Evolutionary conservation across 73 alveolate species (phyloP).

Genomic region (Loxodes magnus): DNA sequence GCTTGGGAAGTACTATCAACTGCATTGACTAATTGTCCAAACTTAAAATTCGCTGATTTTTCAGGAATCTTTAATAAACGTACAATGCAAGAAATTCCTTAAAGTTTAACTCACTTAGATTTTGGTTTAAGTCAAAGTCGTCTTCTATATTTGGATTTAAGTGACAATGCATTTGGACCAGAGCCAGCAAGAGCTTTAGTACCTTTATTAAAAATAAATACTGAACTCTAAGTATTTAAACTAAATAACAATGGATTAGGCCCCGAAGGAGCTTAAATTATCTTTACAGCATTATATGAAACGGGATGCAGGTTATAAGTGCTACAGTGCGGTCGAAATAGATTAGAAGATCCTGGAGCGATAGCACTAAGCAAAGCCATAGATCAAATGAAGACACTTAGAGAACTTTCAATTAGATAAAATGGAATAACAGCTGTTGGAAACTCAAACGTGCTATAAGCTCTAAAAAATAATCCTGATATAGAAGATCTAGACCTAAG

Average conservation of each 20-base stretch:
- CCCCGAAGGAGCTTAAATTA: slow-evolving; percentile 82
- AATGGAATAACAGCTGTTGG: too few species aligned
- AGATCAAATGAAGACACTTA: slow-evolving; percentile 48
- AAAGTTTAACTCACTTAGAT: slow-evolving; percentile 44
- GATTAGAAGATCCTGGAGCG: slow-evolving; percentile 80
- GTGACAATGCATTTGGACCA: slow-evolving; percentile 94
- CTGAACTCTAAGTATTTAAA: slow-evolving; percentile 45
- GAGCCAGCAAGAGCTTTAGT: slow-evolving; percentile 74
- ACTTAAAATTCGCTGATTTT: slow-evolving; percentile 47
- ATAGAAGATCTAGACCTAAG: too few species aligned
- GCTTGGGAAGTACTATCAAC: slow-evolving; percentile 42
- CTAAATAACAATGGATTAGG: slow-evolving; percentile 87
- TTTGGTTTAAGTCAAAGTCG: slow-evolving; percentile 45
- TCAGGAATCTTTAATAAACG: slow-evolving; percentile 71
- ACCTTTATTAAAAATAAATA: slow-evolving; percentile 38
- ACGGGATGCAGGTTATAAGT: slow-evolving; percentile 50
- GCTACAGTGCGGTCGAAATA: slow-evolving; percentile 62
- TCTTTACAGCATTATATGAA: slow-evolving; percentile 52
- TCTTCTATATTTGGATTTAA: slow-evolving; percentile 47
- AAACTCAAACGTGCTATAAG: too few species aligned
- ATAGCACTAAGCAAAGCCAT: slow-evolving; percentile 51
- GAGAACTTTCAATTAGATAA: too few species aligned
- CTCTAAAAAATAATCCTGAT: too few species aligned
- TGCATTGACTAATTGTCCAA: slow-evolving; percentile 18
- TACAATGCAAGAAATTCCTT: slow-evolving; percentile 64